Evolutionary conservation across 805 yeast genomes (phyloP).

Genomic region (Saturnispora bothae): DNA sequence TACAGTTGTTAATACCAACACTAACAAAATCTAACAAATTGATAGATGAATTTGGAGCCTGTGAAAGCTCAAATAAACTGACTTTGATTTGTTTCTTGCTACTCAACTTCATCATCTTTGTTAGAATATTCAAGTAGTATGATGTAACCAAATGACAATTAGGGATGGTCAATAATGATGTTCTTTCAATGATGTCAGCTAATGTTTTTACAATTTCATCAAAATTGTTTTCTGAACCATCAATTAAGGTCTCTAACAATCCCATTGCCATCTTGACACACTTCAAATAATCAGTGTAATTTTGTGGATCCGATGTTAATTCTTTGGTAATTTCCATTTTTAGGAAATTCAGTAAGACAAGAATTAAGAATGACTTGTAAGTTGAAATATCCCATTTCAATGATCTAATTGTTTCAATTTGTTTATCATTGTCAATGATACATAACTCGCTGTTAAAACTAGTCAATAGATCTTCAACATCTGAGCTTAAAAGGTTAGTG

Average conservation of each 20-base stretch:
- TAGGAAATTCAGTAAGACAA: slow-evolving; percentile 38
- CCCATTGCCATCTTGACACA: slow-evolving; percentile 36
- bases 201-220: slow-evolving; percentile 20
- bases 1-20: slow-evolving; percentile 18
- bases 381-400: slow-evolving; percentile 46
- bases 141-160: slow-evolving; percentile 11
- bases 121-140: slow-evolving; percentile 18
- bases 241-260: slow-evolving; percentile 36
- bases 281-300: slow-evolving; percentile 24
- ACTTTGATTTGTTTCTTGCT: slow-evolving; percentile 14
- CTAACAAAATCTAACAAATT: slow-evolving; percentile 20
- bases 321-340: slow-evolving; percentile 15
- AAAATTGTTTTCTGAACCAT: slow-evolving; percentile 50
- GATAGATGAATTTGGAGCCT: slow-evolving; percentile 7
- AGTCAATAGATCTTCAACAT: slow-evolving; percentile 33
- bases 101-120: slow-evolving; percentile 19
- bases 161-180: slow-evolving; percentile 1
- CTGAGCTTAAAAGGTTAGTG: slow-evolving; percentile 39
- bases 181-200: slow-evolving; percentile 11
- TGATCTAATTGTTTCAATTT: slow-evolving; percentile 30
- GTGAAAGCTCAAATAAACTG: slow-evolving; percentile 14
- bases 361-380: slow-evolving; percentile 46
- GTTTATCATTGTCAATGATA: slow-evolving; percentile 38
- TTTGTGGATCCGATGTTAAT: slow-evolving; percentile 12
- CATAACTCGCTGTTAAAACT: slow-evolving; percentile 49